Evolutionary conservation across 345 rosid species (phyloP).

Genomic region (Rhodamnia argentea): DNA sequence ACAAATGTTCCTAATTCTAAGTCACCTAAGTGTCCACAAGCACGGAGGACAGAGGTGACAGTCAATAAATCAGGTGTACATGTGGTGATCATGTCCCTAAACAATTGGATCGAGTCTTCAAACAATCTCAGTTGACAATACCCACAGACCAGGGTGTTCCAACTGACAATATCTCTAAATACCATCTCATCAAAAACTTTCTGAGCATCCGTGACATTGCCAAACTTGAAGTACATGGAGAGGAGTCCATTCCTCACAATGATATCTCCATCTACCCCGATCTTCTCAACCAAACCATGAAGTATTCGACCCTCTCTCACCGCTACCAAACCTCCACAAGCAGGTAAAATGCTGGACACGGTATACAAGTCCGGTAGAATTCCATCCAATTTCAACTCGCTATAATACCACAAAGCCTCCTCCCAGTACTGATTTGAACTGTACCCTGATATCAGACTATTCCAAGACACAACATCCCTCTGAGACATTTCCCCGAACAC

Average conservation of each 20-base stretch:
- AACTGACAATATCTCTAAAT: constrained; percentile 40
- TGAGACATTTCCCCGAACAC: constrained; percentile 54
- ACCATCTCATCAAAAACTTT: constrained; percentile 45
- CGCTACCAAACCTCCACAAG: constrained; percentile 38
- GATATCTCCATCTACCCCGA: constrained; percentile 23
- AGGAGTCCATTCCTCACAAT: constrained; percentile 45
- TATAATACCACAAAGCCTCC: constrained; percentile 32
- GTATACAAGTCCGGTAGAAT: constrained; percentile 43
- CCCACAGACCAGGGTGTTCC: constrained; percentile 60
- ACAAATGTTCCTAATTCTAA: constrained; percentile 33
- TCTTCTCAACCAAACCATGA: constrained; percentile 43
- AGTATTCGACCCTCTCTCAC: constrained; percentile 27
- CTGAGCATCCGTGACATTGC: constrained; percentile 20
- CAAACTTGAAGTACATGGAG: constrained; percentile 52
- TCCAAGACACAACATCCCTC: constrained; percentile 56
- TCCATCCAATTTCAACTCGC: constrained; percentile 11
- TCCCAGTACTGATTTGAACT: constrained; percentile 36
- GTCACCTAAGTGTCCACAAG: constrained; percentile 37
- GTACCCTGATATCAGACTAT: constrained; percentile 50
- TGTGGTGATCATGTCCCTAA: constrained; percentile 23
- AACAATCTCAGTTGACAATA: constrained; percentile 26
- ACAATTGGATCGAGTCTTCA: constrained; percentile 31
- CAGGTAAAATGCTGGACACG: constrained; percentile 45
- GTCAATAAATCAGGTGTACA: constrained; percentile 50
- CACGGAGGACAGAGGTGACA: constrained; percentile 40